A percentile compares a stretch with the other conserved stretches of the same genome.
These are phyloP conservation scores for Torrubiella hemipterigena DNA, from an alignment of 2,329 filamentous ascomycete genomes.

Conservation along the genomic window DNA sequence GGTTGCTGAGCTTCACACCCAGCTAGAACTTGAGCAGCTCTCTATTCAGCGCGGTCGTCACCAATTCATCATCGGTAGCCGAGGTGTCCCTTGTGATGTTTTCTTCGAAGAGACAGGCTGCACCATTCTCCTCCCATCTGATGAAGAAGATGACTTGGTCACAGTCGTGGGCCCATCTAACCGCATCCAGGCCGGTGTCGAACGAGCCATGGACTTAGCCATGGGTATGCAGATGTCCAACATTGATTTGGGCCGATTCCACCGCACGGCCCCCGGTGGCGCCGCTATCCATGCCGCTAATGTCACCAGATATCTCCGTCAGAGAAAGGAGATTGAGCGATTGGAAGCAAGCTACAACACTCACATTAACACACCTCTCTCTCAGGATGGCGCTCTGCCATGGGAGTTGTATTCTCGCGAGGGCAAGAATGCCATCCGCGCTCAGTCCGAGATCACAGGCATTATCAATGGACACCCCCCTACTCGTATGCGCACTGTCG, in stretches of 20 bases:
- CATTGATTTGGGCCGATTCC: slow-evolving; percentile 71
- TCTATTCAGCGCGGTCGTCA: slow-evolving; percentile 79
- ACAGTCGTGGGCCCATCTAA: slow-evolving; percentile 73
- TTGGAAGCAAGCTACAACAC: slow-evolving; percentile 71
- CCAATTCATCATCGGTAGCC: slow-evolving; percentile 86
- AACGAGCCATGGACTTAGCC: slow-evolving; percentile 80
- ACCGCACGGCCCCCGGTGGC: slow-evolving; percentile 60
- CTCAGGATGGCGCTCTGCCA: slow-evolving; percentile 55
- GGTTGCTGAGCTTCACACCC: slow-evolving; percentile 61
- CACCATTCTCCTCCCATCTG: slow-evolving; percentile 66
- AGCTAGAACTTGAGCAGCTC: slow-evolving; percentile 66
- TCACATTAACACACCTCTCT: slow-evolving; percentile 73
- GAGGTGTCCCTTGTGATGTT: slow-evolving; percentile 66
- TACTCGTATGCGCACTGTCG: slow-evolving; percentile 52
- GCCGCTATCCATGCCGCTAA: slow-evolving; percentile 71
- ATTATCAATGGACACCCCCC: slow-evolving; percentile 66
- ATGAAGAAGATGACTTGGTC: slow-evolving; percentile 70
- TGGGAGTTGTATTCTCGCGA: slow-evolving; percentile 88
- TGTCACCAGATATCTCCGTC: slow-evolving; percentile 75
- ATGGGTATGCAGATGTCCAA: slow-evolving; percentile 75
- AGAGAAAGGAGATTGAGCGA: slow-evolving; percentile 69
- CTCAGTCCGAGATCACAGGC: slow-evolving; percentile 61
- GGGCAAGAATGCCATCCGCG: slow-evolving; percentile 68
- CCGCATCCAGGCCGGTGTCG: slow-evolving; percentile 60
- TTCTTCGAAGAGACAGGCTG: slow-evolving; percentile 90